These are phyloP conservation scores for Hypomontagnella submonticulosa DNA, from an alignment of 495 filamentous ascomycete genomes.

Conservation along the genomic window DNA sequence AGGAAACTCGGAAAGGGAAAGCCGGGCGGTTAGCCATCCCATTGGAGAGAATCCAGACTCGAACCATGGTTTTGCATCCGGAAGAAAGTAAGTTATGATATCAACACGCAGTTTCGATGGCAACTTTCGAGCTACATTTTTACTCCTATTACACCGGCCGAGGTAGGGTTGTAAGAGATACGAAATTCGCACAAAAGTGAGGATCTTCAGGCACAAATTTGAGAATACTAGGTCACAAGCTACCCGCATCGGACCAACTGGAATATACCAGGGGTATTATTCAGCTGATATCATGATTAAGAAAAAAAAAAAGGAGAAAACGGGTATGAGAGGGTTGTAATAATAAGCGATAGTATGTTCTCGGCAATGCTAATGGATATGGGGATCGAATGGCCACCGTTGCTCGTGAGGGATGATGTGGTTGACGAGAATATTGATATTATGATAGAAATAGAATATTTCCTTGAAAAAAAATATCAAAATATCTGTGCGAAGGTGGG, in stretches of 20 bases:
- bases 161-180: conserved; percentile 2
- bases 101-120: conserved; percentile 23
- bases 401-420: too few species aligned
- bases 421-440: too few species aligned
- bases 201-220: conserved; percentile 31
- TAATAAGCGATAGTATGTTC: too few species aligned
- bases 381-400: too few species aligned
- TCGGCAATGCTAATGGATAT: too few species aligned
- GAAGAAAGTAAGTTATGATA: conserved; percentile 32
- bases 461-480: conserved; percentile 8
- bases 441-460: too few species aligned
- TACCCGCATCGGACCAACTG: background rate
- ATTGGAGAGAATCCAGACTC: conserved; percentile 32
- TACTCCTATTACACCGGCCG: background rate
- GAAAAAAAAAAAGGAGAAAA: too few species aligned
- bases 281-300: too few species aligned
- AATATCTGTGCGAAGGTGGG: conserved; percentile 26
- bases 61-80: conserved; percentile 32
- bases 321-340: too few species aligned
- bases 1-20: conserved; percentile 33
- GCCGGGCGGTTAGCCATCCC: conserved; percentile 29
- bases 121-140: conserved; percentile 6
- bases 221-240: background rate
- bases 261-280: too few species aligned
- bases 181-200: conserved; percentile 1